Evolutionary conservation across 2,329 filamentous ascomycete species (phyloP), one percentile per base, ranked within the genome.

Genomic region (Diaporthe humulicola): DNA sequence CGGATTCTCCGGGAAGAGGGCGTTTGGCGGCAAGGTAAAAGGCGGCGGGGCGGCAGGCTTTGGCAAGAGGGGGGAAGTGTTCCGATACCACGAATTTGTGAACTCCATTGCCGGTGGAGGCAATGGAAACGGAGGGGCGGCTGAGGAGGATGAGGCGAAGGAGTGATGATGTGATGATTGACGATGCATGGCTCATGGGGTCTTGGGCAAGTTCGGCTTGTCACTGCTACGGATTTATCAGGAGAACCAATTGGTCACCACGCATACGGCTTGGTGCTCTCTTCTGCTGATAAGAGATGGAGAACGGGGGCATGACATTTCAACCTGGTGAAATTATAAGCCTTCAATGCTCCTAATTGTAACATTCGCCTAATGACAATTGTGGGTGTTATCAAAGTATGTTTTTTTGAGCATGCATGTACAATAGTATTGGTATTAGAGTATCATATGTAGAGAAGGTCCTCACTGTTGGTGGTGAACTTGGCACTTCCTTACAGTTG

Each of bases 41-140:
- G 82, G 84, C 79, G 82, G 87, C 77, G 84, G 90, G 76, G 83
- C 84, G 79, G 82, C 87, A 77, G 84, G 90, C 76, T 77, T 92
- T 80, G 84, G 88, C 74, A 93, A 92, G 81, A 89, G 93, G 76
- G 95, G 94, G 0, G 96, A 98, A 75, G 95, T 98, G 0, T 98
- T 99, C 84, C 91, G 92, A 80, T 99, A 98, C 82, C 92, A 95
- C 76, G 97, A 99, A 74, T 98, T 98, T 85, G 95, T 98, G 77
- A 90, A 88, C 77, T 93, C 90, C 36, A 86, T 94, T 67, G 88
- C 90, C 78, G 71, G 74, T 28, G 92, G 92, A 3, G 87, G 89
- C 14, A 89, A 82, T 71, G 84, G 82, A 38, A 73, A 70, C 7
- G 48, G 52, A 3, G 60, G 22, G 17, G 60, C 48, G 10, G 73